These are phyloP conservation scores for Capsella bursapastoris DNA, from an alignment of 345 rosid genomes.

Conservation along the genomic window DNA sequence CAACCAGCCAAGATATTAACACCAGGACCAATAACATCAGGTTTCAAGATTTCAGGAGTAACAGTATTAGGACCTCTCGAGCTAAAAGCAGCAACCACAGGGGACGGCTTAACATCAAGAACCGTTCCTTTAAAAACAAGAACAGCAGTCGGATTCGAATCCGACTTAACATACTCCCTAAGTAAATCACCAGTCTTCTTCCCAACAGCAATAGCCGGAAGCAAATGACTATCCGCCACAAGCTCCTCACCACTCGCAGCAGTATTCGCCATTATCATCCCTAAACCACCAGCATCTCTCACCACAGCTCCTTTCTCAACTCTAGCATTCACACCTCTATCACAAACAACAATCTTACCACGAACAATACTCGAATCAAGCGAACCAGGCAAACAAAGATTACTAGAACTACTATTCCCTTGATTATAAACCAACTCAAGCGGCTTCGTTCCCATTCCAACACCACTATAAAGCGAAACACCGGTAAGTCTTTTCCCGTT, in stretches of 20 bases:
- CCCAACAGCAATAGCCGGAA: slow-evolving; percentile 80
- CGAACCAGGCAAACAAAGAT: slow-evolving; percentile 74
- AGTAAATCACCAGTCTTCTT: slow-evolving; percentile 63
- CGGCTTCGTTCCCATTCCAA: slow-evolving; percentile 59
- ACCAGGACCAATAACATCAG: slow-evolving; percentile 90
- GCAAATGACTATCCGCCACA: slow-evolving; percentile 83
- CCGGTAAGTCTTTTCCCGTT: slow-evolving; percentile 55
- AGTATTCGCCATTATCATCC: slow-evolving; percentile 84
- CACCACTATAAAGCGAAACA: slow-evolving; percentile 77
- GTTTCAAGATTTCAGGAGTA: slow-evolving; percentile 80
- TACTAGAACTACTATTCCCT: slow-evolving; percentile 50
- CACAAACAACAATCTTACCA: slow-evolving; percentile 84
- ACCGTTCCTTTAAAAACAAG: slow-evolving; percentile 73
- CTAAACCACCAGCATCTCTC: slow-evolving; percentile 77
- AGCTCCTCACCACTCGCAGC: slow-evolving; percentile 68
- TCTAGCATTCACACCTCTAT: slow-evolving; percentile 74
- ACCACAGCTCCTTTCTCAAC: slow-evolving; percentile 86
- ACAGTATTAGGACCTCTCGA: slow-evolving; percentile 86
- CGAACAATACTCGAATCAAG: slow-evolving; percentile 59
- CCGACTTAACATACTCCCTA: slow-evolving; percentile 53
- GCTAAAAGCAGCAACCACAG: slow-evolving; percentile 90
- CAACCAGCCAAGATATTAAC: slow-evolving; percentile 87
- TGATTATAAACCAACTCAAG: slow-evolving; percentile 61
- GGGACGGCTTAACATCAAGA: slow-evolving; percentile 66
- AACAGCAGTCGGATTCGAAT: slow-evolving; percentile 58